phyloP scores from a whole-genome alignment of 306 rosid genomes.

The Potentilla sterilis region DNA sequence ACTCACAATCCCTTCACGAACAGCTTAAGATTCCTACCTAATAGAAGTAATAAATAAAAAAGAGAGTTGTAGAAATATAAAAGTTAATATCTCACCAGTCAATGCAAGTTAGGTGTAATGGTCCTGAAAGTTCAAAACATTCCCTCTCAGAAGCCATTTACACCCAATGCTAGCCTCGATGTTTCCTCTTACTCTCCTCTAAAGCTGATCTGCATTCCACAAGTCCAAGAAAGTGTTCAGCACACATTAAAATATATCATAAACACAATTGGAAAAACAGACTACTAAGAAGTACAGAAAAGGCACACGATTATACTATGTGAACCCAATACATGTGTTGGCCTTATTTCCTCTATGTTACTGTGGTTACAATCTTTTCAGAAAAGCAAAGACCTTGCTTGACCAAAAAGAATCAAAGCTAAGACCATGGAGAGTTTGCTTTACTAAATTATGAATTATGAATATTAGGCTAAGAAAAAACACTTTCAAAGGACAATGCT shows the following conservation, averaged over 20 bases:
- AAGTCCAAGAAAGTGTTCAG: constrained; percentile 3
- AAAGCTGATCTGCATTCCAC: constrained; percentile 22
- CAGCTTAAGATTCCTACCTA: neutral
- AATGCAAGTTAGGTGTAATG: constrained; percentile 63
- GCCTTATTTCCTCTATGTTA: neutral
- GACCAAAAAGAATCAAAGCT: neutral
- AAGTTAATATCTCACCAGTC: constrained; percentile 57
- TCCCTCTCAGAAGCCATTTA: constrained; percentile 73
- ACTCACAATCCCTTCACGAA: neutral
- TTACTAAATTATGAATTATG: neutral
- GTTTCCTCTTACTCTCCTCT: constrained; percentile 30
- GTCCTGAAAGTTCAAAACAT: constrained; percentile 67
- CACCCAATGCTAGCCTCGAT: constrained; percentile 10
- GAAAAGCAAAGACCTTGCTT: constrained; percentile 8
- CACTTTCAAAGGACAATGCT: neutral
- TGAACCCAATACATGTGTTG: neutral
- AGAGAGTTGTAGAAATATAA: neutral
- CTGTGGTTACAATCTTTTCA: neutral
- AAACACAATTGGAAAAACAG: neutral
- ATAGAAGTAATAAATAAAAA: neutral
- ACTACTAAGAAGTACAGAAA: neutral
- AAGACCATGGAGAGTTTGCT: neutral
- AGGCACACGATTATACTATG: neutral
- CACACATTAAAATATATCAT: neutral
- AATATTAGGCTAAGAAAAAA: neutral